A percentile compares a stretch with the other conserved stretches of the same genome.
Evolutionary conservation across 2,329 filamentous ascomycete genomes (phyloP).

Genomic region (Nemania sp.): DNA sequence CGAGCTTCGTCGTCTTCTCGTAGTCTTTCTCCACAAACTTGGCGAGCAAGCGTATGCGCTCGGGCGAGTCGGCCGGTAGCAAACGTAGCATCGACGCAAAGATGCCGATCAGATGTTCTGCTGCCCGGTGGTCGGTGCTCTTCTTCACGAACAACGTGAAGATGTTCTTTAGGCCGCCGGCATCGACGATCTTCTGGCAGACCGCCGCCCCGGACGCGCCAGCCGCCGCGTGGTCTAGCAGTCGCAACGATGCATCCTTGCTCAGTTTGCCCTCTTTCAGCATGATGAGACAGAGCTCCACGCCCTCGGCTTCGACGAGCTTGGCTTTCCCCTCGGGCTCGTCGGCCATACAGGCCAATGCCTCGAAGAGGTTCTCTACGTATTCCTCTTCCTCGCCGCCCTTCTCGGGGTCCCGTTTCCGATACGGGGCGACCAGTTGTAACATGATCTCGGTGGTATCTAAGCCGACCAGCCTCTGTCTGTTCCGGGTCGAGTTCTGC

Average conservation of each 20-base stretch:
- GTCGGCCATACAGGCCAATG: constrained; percentile 78
- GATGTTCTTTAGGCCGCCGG: constrained; percentile 78
- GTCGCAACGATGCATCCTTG: constrained; percentile 74
- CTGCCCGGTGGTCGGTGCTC: constrained; percentile 64
- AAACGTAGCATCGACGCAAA: constrained; percentile 81
- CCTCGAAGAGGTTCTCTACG: constrained; percentile 91
- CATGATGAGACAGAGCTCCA: constrained; percentile 91
- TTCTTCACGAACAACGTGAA: constrained; percentile 91
- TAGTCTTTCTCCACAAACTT: constrained; percentile 97
- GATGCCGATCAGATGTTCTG: constrained; percentile 82
- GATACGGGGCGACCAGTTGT: constrained; percentile 81
- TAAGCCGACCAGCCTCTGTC: constrained; percentile 62
- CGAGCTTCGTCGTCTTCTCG: constrained; percentile 75
- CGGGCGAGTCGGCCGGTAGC: constrained; percentile 74
- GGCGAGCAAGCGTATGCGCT: constrained; percentile 80
- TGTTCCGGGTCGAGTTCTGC: constrained; percentile 71
- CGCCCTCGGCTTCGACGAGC: constrained; percentile 86
- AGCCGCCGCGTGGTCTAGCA: constrained; percentile 80
- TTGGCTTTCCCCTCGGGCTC: constrained; percentile 74
- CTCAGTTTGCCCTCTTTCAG: constrained; percentile 84
- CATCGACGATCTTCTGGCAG: constrained; percentile 78
- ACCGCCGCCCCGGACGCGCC: constrained; percentile 58
- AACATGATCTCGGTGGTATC: constrained; percentile 80
- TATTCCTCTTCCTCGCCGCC: constrained; percentile 92
- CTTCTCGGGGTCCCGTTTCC: constrained; percentile 81